Evolutionary conservation across 2,329 filamentous ascomycete genomes (phyloP).

Genomic region (Thermochaetoides dissita): DNA sequence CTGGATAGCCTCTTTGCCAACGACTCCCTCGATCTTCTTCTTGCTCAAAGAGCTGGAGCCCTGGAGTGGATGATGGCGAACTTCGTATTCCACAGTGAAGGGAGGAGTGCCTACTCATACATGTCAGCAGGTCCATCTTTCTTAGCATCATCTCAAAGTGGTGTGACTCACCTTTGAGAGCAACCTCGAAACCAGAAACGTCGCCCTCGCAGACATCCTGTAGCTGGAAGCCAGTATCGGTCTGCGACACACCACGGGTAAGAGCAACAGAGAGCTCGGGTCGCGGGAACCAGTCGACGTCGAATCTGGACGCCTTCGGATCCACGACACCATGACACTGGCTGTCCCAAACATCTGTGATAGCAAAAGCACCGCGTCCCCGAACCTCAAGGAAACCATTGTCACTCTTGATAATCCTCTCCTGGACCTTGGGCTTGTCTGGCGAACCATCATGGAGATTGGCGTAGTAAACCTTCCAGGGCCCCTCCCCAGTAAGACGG

Average conservation of each 20-base stretch:
- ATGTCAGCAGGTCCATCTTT: background rate
- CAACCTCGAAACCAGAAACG: conserved; percentile 74
- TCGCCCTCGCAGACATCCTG: conserved; percentile 87
- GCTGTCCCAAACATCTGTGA: conserved; percentile 62
- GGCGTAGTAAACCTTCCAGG: conserved; percentile 68
- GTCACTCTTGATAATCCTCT: conserved; percentile 34
- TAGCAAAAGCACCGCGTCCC: conserved; percentile 62
- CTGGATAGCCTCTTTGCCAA: conserved; percentile 62
- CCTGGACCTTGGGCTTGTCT: conserved; percentile 25
- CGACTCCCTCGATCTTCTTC: conserved; percentile 62
- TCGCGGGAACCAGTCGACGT: conserved; percentile 72
- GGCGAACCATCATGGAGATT: conserved; percentile 42
- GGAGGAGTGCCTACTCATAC: conserved; percentile 52
- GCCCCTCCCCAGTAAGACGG: conserved; percentile 69
- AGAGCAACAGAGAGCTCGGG: conserved; percentile 57
- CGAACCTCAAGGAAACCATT: conserved; percentile 59
- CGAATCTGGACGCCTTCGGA: conserved; percentile 56
- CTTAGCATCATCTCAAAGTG: background rate
- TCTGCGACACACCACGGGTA: conserved; percentile 44
- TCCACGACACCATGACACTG: conserved; percentile 76
- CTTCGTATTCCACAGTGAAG: conserved; percentile 69
- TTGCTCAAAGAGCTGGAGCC: conserved; percentile 51
- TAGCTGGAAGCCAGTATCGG: conserved; percentile 49
- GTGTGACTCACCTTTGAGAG: conserved; percentile 50
- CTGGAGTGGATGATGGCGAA: conserved; percentile 55